Base-by-base conservation (phyloP, 192 early-diverging fungal species). In the Jimgerdemannia lactiflua region DNA sequence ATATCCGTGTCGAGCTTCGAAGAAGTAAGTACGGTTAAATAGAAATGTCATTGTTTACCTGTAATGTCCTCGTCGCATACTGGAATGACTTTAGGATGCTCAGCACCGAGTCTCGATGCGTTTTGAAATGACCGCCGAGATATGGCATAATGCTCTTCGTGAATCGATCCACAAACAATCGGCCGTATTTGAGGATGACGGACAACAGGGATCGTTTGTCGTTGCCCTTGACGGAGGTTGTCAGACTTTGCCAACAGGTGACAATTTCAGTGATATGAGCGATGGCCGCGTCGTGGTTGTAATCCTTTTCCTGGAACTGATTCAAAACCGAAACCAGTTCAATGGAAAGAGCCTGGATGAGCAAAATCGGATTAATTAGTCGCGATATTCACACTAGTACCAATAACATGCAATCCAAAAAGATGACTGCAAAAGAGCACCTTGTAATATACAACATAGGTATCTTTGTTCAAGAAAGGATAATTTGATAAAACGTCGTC, bases 21-120 rank as follows among this genome's bases (percentile, higher is more conserved):
- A 39, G 8, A 29, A 29, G 14, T 49, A 14, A 14, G 14, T 49
- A 4, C 43, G 3, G 54, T 2, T 43, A 18, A 41, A 29, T 19
- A 43, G 19, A 14, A 70, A 3, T 10, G 39, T 71, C 3, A 19
- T 70, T 70, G 49, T 42, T 2, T 82, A 86, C 87, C 79, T 89
- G 88, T 11, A 90, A 49, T 19, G 77, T 76, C 42, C 87, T 69
- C 8, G 88, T 90, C 20, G 79, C 83, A 14, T 66, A 70, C 43
- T 90, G 88, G 42, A 90, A 83, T 19, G 80, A 71, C 69, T 84
- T 90, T 67, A 90, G 86, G 9, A 88, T 86, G 10, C n/a, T 77
- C 9, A 84, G 68, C 7, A 86, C 81, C 8, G 65, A 43, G 64
- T 83, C 77, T 29, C 77, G 78, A 74, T 88, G 76, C 11, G 73